These are phyloP conservation scores for Zhuliangozyma blackwelliae DNA, from an alignment of 1,139 yeast species.

Conservation along the genomic window DNA sequence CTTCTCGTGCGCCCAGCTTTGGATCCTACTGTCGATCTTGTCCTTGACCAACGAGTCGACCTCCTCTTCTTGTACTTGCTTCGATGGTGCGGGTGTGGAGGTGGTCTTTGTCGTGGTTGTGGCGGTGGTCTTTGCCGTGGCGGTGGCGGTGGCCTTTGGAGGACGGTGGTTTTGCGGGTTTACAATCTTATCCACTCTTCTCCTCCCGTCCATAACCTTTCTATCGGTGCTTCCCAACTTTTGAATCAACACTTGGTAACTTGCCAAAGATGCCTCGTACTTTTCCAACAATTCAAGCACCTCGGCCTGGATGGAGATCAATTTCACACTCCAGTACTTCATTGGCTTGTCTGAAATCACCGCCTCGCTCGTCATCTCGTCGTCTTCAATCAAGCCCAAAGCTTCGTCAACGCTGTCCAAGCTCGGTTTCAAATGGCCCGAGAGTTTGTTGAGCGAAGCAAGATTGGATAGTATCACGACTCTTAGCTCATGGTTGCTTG, in stretches of 20 bases:
- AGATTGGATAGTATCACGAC: conserved; percentile 75
- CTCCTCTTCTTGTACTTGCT: conserved; percentile 36
- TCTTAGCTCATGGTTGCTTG: conserved; percentile 60
- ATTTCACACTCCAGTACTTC: conserved; percentile 70
- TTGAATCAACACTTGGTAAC: conserved; percentile 59
- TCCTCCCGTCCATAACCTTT: conserved; percentile 70
- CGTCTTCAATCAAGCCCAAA: conserved; percentile 43
- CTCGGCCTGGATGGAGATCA: conserved; percentile 72
- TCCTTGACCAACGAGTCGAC: conserved; percentile 12
- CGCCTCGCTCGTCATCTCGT: conserved; percentile 20
- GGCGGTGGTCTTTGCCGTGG: conserved; percentile 7
- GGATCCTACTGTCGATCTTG: conserved; percentile 9
- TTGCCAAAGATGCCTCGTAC: conserved; percentile 55
- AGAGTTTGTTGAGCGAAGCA: conserved; percentile 62
- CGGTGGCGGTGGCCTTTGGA: conserved; percentile 6
- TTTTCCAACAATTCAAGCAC: conserved; percentile 75
- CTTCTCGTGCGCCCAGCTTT: conserved; percentile 66
- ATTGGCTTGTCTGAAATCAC: conserved; percentile 49
- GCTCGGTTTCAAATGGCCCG: conserved; percentile 71
- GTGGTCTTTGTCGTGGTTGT: conserved; percentile 1
- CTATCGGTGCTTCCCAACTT: conserved; percentile 61
- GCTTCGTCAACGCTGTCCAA: conserved; percentile 54
- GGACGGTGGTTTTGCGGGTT: conserved; percentile 37
- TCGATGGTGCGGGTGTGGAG: conserved; percentile 6
- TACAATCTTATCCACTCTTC: conserved; percentile 68